Evolutionary conservation across 345 rosid species (phyloP).

Genomic region (Aegle marmelos): DNA sequence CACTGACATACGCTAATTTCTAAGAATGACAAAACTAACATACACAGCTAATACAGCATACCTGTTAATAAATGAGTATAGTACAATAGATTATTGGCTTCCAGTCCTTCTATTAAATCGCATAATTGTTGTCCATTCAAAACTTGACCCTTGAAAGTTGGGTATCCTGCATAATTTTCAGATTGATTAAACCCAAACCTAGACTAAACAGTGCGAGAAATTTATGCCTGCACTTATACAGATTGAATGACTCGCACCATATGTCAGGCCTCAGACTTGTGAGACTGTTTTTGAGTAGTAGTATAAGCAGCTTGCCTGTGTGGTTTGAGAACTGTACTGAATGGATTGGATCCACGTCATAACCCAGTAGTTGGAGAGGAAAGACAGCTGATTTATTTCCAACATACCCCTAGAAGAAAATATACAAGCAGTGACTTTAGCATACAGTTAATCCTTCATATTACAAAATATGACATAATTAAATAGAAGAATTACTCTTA

Average conservation of each 20-base stretch:
- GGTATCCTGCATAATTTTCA: constrained; percentile 66
- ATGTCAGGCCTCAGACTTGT: constrained; percentile 34
- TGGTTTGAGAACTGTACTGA: constrained; percentile 98
- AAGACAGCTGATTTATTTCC: constrained; percentile 98
- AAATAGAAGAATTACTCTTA: background rate
- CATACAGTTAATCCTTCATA: background rate
- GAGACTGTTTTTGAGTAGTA: constrained; percentile 31
- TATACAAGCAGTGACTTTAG: background rate
- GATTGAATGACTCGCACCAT: constrained; percentile 31
- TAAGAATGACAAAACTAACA: background rate
- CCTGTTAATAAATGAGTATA: constrained; percentile 97
- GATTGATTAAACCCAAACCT: constrained; percentile 10
- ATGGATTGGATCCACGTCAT: constrained; percentile 94
- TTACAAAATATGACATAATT: background rate
- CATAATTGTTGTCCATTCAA: constrained; percentile 85
- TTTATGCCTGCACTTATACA: constrained; percentile 32
- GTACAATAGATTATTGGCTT: constrained; percentile 69
- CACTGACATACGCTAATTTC: no score
- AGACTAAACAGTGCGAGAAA: background rate
- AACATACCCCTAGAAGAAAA: constrained; percentile 74
- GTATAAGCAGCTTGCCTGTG: constrained; percentile 68
- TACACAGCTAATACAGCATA: constrained; percentile 20
- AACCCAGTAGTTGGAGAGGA: constrained; percentile 92
- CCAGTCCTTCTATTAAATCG: constrained; percentile 89
- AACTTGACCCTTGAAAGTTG: constrained; percentile 91